Conservation (phyloP, 768 basidiomycete genomes). For the Asterophora parasitica region DNA sequence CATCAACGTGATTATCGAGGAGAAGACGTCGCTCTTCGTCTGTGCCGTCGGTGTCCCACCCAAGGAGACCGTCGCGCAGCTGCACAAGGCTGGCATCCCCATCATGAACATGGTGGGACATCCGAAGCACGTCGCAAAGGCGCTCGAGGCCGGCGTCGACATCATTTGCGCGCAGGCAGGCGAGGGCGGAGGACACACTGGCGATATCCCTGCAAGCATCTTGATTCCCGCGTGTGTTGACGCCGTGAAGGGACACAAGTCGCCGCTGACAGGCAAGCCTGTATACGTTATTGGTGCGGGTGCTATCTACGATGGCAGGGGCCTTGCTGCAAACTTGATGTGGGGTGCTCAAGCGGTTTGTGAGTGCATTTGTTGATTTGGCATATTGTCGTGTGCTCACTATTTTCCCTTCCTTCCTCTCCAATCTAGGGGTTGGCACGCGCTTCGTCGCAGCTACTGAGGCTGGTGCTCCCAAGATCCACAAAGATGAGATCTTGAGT, state of each 20-base stretch:
- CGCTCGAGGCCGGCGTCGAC: conserved; percentile 81
- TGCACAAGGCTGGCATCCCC: conserved; percentile 81
- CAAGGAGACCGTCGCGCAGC: conserved; percentile 66
- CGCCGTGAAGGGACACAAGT: conserved; percentile 67
- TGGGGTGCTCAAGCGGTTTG: conserved; percentile 89
- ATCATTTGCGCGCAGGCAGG: conserved; percentile 93
- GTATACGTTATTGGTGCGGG: conserved; percentile 90
- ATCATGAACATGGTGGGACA: conserved; percentile 98
- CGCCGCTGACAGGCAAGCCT: conserved; percentile 76
- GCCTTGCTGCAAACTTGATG: conserved; percentile 80
- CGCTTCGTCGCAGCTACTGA: conserved; percentile 82
- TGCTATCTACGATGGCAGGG: conserved; percentile 85
- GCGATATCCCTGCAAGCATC: conserved; percentile 76
- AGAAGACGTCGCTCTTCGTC: conserved; percentile 84
- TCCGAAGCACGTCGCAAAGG: conserved; percentile 82
- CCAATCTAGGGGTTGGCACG: conserved; percentile 64
- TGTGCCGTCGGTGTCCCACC: conserved; percentile 90
- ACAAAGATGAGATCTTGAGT: conserved; percentile 73
- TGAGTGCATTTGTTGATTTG: conserved; percentile 36
- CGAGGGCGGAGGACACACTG: conserved; percentile 89
- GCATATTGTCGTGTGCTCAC: not conserved
- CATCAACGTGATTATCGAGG: conserved; percentile 88
- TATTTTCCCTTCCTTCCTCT: conserved; percentile 9
- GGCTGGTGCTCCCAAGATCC: conserved; percentile 76
- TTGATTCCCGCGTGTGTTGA: conserved; percentile 92